phyloP scores from a whole-genome alignment of 805 yeast genomes.

The Sugiyamaella boreocaroliniensis region DNA sequence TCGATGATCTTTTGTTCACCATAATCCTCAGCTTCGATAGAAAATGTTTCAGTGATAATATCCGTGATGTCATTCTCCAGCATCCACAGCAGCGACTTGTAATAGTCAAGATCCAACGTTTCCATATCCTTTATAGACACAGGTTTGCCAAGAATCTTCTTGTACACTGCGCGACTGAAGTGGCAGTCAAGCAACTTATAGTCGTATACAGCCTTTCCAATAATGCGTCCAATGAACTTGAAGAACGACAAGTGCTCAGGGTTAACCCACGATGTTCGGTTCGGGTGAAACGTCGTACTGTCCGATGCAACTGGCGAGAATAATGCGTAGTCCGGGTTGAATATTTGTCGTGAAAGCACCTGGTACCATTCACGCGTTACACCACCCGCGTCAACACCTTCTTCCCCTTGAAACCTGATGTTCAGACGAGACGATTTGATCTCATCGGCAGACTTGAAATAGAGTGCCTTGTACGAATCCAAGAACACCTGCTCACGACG shows the following conservation, averaged over 20 bases:
- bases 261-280: conserved; percentile 82
- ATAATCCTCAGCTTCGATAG: conserved; percentile 87
- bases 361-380: conserved; percentile 97
- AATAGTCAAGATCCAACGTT: conserved; percentile 83
- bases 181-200: conserved; percentile 84
- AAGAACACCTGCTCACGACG: conserved; percentile 86
- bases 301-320: conserved; percentile 89
- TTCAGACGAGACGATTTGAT: conserved; percentile 67
- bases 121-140: conserved; percentile 93
- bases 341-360: conserved; percentile 87
- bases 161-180: conserved; percentile 91
- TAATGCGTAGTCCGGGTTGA: conserved; percentile 89
- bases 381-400: conserved; percentile 98
- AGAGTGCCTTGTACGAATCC: conserved; percentile 79
- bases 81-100: conserved; percentile 92
- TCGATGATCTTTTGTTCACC: conserved; percentile 85
- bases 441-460: conserved; percentile 69
- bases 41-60: conserved; percentile 87
- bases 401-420: conserved; percentile 83
- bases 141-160: conserved; percentile 67
- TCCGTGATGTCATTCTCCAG: conserved; percentile 94
- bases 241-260: conserved; percentile 91
- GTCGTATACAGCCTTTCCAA: conserved; percentile 91
- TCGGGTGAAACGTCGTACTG: conserved; percentile 91
- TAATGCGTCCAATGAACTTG: conserved; percentile 87